A percentile compares a stretch with the other conserved stretches of the same genome.
Evolutionary conservation across 2,329 filamentous ascomycete genomes (phyloP).

Genomic region (Byssochlamys sp.): DNA sequence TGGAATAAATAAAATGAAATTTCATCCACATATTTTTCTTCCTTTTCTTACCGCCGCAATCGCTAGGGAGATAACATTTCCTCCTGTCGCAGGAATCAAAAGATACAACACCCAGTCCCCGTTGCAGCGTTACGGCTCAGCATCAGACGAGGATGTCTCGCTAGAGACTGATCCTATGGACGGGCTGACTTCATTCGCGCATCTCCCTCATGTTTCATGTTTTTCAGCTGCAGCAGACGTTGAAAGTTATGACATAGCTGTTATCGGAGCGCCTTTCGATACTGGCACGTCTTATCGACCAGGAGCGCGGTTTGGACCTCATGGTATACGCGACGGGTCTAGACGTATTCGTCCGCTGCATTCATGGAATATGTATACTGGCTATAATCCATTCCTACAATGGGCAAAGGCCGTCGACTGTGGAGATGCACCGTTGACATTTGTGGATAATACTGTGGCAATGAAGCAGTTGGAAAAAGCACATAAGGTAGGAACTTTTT

Average conservation of each 20-base stretch:
- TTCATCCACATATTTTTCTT: neutral
- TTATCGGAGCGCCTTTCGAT: constrained; percentile 2
- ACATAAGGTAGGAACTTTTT: constrained; percentile 33
- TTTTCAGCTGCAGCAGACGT: neutral
- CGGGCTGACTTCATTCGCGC: constrained; percentile 10
- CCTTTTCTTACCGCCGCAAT: neutral
- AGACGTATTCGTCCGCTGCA: constrained; percentile 14
- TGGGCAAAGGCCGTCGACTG: constrained; percentile 44
- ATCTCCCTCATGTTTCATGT: neutral
- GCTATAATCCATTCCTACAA: constrained; percentile 27
- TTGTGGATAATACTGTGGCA: constrained; percentile 41
- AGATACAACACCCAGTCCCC: neutral
- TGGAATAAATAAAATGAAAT: neutral
- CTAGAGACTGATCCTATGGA: neutral
- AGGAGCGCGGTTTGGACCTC: constrained; percentile 29
- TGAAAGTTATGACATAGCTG: constrained; percentile 1
- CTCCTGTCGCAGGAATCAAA: neutral
- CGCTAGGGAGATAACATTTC: neutral
- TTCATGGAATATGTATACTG: constrained; percentile 37
- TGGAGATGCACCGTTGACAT: constrained; percentile 40
- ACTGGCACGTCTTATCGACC: constrained; percentile 14
- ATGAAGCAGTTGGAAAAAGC: constrained; percentile 39
- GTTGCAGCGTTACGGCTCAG: neutral
- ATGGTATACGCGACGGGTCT: constrained; percentile 24
- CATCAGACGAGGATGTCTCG: neutral